Evolutionary conservation across 2,329 filamentous ascomycete species (phyloP).

Genomic region (Graphilbum fragrans): DNA sequence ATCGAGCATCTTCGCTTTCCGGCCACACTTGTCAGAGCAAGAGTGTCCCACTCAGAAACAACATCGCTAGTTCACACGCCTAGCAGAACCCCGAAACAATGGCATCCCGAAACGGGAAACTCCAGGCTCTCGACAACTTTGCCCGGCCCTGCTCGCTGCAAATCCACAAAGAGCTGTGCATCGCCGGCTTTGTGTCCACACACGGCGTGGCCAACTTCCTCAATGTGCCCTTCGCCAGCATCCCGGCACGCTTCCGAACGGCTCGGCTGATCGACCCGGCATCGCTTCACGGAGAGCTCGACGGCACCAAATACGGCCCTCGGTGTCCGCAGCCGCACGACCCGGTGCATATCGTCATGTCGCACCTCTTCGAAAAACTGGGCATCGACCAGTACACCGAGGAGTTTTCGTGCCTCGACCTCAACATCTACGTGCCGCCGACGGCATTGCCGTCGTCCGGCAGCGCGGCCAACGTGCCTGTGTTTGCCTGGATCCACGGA

Average conservation of each 20-base stretch:
- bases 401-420: conserved; percentile 4
- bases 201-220: conserved; percentile 8
- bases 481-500: conserved; percentile 9
- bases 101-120: not conserved
- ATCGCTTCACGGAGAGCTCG: not conserved
- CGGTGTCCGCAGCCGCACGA: conserved; percentile 6
- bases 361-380: conserved; percentile 5
- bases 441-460: not conserved
- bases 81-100: conserved; percentile 1
- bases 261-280: not conserved
- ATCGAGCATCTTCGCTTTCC: too few species aligned
- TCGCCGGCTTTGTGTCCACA: conserved; percentile 5
- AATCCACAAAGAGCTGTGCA: not conserved
- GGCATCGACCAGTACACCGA: conserved; percentile 3
- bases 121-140: not conserved
- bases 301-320: conserved; percentile 5
- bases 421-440: not conserved
- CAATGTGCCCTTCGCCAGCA: conserved; percentile 3
- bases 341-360: conserved; percentile 2
- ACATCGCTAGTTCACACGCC: too few species aligned
- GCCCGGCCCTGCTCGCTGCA: not conserved
- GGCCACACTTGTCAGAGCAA: too few species aligned
- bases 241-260: conserved; percentile 6
- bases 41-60: too few species aligned
- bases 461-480: not conserved